These are phyloP conservation scores for Termitomyces sp. DNA, from an alignment of 768 basidiomycete genomes.

Conservation along the genomic window DNA sequence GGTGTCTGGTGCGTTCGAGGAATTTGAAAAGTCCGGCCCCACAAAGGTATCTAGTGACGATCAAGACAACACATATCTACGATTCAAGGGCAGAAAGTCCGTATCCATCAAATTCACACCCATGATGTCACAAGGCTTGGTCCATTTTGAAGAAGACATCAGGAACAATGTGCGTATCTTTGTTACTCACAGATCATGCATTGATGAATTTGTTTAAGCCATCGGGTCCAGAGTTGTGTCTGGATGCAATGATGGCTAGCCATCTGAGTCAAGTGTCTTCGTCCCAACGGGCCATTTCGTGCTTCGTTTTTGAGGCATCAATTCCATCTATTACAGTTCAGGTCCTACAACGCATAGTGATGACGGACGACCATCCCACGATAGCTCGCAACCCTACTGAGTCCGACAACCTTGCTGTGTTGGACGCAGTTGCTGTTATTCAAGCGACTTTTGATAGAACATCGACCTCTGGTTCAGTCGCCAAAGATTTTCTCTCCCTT, in stretches of 20 bases:
- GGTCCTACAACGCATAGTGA: slow-evolving; percentile 42
- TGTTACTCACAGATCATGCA: background rate
- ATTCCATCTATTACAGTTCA: slow-evolving; percentile 35
- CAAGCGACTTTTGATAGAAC: slow-evolving; percentile 18
- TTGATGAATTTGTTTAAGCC: slow-evolving; percentile 17
- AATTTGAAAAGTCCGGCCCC: background rate
- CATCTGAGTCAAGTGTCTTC: slow-evolving; percentile 30
- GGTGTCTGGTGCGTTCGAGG: background rate
- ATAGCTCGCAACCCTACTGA: slow-evolving; percentile 18
- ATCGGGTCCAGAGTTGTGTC: slow-evolving; percentile 28
- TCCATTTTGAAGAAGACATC: slow-evolving; percentile 42
- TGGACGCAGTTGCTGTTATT: slow-evolving; percentile 27
- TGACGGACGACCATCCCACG: slow-evolving; percentile 26
- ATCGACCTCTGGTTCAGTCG: slow-evolving; percentile 17
- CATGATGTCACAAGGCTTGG: slow-evolving; percentile 39
- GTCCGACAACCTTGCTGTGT: slow-evolving; percentile 16
- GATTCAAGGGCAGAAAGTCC: slow-evolving; percentile 32
- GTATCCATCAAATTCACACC: slow-evolving; percentile 50
- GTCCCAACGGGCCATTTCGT: slow-evolving; percentile 9
- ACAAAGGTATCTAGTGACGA: slow-evolving; percentile 13
- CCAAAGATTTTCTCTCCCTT: slow-evolving; percentile 12
- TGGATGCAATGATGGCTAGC: slow-evolving; percentile 38
- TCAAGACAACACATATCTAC: slow-evolving; percentile 30
- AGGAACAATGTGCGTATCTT: slow-evolving; percentile 34
- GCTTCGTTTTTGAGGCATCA: slow-evolving; percentile 34